These are phyloP conservation scores for Nephelium lappaceum DNA, from an alignment of 345 rosid species.

Conservation along the genomic window DNA sequence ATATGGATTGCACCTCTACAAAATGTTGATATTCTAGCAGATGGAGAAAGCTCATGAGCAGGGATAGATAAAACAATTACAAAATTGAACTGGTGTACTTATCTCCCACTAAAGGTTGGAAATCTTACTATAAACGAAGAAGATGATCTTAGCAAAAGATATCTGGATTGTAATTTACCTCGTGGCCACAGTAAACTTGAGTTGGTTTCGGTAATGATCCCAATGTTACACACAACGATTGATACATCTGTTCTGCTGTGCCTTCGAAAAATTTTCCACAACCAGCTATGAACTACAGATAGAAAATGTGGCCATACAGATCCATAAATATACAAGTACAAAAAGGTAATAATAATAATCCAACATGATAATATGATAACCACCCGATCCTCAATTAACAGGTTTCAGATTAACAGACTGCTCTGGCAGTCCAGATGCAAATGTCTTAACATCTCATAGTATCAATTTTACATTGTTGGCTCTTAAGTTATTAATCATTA, in stretches of 20 bases:
- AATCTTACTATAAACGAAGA: not conserved
- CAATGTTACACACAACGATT: slow-evolving; percentile 85
- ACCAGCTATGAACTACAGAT: slow-evolving; percentile 78
- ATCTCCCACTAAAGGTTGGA: not conserved
- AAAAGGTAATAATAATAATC: not conserved
- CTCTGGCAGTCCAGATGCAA: not conserved
- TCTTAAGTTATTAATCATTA: not conserved
- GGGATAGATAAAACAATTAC: not conserved
- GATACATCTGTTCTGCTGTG: slow-evolving; percentile 94
- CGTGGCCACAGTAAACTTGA: slow-evolving; percentile 88
- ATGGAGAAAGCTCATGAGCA: not conserved
- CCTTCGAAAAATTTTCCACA: slow-evolving; percentile 95
- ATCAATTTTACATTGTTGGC: not conserved
- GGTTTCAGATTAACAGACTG: not conserved
- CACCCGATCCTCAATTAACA: not conserved
- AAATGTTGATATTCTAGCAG: not conserved
- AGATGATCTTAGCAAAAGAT: not conserved
- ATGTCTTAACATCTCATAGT: not conserved
- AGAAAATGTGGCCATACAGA: not conserved
- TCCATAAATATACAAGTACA: slow-evolving; percentile 13
- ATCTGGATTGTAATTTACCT: slow-evolving; percentile 49
- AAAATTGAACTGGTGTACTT: not conserved
- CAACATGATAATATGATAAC: not conserved
- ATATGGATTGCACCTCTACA: not conserved
- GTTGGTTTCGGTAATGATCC: slow-evolving; percentile 86